phyloP scores from a whole-genome alignment of 2,329 filamentous ascomycete species.

The Curvularia eragrostidis region DNA sequence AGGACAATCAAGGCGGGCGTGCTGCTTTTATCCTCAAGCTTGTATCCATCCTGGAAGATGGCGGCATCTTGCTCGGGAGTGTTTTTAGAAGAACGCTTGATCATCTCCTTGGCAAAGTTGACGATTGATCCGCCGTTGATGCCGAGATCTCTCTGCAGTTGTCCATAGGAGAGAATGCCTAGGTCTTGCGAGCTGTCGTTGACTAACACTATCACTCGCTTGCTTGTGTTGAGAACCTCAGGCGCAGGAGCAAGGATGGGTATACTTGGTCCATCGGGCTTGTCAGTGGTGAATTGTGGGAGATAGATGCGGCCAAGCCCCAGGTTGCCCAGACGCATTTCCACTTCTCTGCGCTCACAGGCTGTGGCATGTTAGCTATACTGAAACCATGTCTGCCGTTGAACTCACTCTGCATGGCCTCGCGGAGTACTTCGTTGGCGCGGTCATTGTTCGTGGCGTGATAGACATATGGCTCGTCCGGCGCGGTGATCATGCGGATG shows the following conservation, averaged over 20 bases:
- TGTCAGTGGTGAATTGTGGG: slow-evolving; percentile 59
- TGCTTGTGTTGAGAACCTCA: slow-evolving; percentile 60
- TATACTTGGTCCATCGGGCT: slow-evolving; percentile 62
- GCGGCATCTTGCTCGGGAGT: slow-evolving; percentile 17
- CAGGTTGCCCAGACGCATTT: slow-evolving; percentile 65
- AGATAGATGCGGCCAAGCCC: slow-evolving; percentile 68
- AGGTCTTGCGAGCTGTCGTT: slow-evolving; percentile 81
- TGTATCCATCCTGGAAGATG: slow-evolving; percentile 30
- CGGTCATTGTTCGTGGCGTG: slow-evolving; percentile 75
- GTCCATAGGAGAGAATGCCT: slow-evolving; percentile 75
- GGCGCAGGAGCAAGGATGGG: slow-evolving; percentile 69
- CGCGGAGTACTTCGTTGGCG: slow-evolving; percentile 75
- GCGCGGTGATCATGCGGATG: slow-evolving; percentile 72
- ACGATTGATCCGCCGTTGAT: slow-evolving; percentile 75
- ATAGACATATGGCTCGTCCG: slow-evolving; percentile 75
- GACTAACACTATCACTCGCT: slow-evolving; percentile 75
- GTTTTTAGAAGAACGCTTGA: slow-evolving; percentile 34
- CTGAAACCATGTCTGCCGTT: background rate
- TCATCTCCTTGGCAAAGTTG: slow-evolving; percentile 62
- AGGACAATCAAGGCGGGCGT: slow-evolving; percentile 72
- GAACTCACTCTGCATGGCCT: slow-evolving; percentile 69
- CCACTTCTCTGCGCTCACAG: slow-evolving; percentile 67
- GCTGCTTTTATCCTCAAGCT: slow-evolving; percentile 24
- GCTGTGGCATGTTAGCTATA: slow-evolving; percentile 53
- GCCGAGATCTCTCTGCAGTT: slow-evolving; percentile 67